Base-by-base conservation (phyloP, 805 yeast genomes). In the Starmerella vaccinii region DNA sequence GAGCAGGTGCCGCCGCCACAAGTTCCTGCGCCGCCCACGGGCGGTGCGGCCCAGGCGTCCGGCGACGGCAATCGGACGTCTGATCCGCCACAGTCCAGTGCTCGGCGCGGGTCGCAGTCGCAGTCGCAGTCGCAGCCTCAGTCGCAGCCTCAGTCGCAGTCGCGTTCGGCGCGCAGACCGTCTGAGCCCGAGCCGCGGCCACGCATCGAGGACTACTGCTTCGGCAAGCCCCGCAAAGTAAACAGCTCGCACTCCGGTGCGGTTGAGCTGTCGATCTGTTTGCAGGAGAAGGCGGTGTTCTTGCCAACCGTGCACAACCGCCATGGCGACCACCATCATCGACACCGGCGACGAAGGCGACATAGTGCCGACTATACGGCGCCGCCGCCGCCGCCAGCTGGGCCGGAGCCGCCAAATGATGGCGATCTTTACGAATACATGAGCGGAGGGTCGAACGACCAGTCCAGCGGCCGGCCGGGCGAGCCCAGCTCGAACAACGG, bases 271-370 rank as follows among this genome's bases (percentile, higher is more conserved):
- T 65, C 58, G 21, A 56, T 65, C 13, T 50, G 63, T n/a, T 48
- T 63, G 23, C 67, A 65, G 46, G 68, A 65, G 52, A 59, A 60
- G 22, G 61, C 61, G 2, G 49, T 65, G 5, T 65, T 62, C 45
- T 52, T 65, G 49, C 61, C 67, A 2, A 52, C 46, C 26, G 48
- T 33, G 24, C 49, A 41, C n/a, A 8, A 34, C 23, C 38, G 18
- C 47, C 43, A 44, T 6, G 35, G 50, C 19, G 35, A 16, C 27
- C 32, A 30, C 21, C 53, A 23, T 26, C 53, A 23, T 26, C 46
- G 21, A 30, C 48, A 37, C 46, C 34, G 29, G 13, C 29, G 24
- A 29, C 24, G 43, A 24, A 22, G 43, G 8, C 43, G 30, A 1
- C 34, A 45, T 18, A 39, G 23, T 21, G 49, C 23, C n/a, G 49